A percentile compares a stretch with the other conserved stretches of the same genome.
Conservation (phyloP, 164 flowering plant species). For the Macadamia integrifolia region DNA sequence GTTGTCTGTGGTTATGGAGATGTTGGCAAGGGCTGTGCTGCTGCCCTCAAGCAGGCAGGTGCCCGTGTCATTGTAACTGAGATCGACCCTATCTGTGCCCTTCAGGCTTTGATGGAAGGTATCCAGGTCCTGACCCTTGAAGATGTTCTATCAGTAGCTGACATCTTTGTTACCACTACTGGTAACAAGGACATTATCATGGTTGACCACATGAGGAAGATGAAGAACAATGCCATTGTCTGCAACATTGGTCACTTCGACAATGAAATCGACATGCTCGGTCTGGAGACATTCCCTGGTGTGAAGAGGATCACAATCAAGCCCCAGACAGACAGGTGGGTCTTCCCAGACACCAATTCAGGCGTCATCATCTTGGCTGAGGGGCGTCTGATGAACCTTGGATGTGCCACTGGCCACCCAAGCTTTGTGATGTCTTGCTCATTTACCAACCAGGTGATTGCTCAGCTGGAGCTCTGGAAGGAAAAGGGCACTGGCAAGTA, state of each 20-base stretch:
- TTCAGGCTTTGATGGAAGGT: neutral
- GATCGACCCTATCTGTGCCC: neutral
- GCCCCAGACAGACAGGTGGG: slow-evolving; percentile 29
- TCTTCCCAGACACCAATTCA: slow-evolving; percentile 20
- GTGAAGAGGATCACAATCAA: slow-evolving; percentile 22
- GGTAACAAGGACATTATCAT: too few species aligned
- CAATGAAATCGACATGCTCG: slow-evolving; percentile 24
- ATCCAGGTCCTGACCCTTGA: neutral
- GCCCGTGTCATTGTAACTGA: neutral
- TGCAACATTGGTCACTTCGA: slow-evolving; percentile 40
- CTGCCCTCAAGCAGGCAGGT: neutral
- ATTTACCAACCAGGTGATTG: slow-evolving; percentile 29
- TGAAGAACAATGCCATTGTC: slow-evolving; percentile 40
- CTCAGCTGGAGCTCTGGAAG: slow-evolving; percentile 27
- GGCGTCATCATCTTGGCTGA: slow-evolving; percentile 24
- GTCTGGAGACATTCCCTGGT: slow-evolving; percentile 21
- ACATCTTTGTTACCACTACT: too few species aligned
- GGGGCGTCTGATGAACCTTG: slow-evolving; percentile 27
- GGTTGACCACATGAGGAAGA: slow-evolving; percentile 24
- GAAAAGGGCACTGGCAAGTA: slow-evolving; percentile 21
- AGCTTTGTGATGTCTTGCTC: slow-evolving; percentile 30
- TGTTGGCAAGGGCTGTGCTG: neutral
- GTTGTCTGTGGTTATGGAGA: neutral
- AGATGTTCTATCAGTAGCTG: neutral
- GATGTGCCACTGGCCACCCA: slow-evolving; percentile 29